Evolutionary conservation across 345 rosid genomes (phyloP), one percentile per base, ranked within the genome.

Genomic region (Hypericum androsaemum): DNA sequence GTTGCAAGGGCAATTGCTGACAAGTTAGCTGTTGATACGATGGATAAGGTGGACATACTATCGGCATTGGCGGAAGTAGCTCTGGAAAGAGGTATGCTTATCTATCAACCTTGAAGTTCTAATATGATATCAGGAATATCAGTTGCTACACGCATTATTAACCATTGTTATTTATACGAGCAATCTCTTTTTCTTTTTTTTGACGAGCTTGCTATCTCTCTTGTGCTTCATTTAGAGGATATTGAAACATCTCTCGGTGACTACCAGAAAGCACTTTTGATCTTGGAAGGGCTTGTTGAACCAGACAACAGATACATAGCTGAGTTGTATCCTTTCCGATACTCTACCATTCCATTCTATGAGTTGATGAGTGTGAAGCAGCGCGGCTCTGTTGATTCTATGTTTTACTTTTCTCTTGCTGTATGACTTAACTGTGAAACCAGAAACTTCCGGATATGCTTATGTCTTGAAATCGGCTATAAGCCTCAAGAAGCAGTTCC

Each of bases 1-100:
- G 73, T 88, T 63, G 94, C 95, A 1, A 83, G 98, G 70, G 90
- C 84, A 60, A 83, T 92, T 56, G 65, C 88, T 59, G 98, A 85
- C 40, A 92, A 78, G 52, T 64, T 71, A 12, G 50, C 73, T 0
- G 80, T 60, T 39, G 94, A 85, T 28, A 74, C 88, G 13, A 77
- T 78, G 81, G 89, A 83, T 63, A 83, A 81, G 67, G 98, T 92
- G 54, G 90, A 88, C 64, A 77, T 88, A 39, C 73, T 92, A 60
- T 81, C 88, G 52, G 61, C 83, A 50, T 65, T 88, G 63, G 97
- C 88, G 7, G 97, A 92, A 67, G 81, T 88, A 59, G 83, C 97
- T 12, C 51, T 85, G 64, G 95, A 88, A 72, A 81, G 98, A 83
- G 97, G 98, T 83, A 35, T 13, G 77, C 60, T 37, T 45, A 39